Percentiles rank a stretch among this genome's conserved stretches.
Conservation (phyloP, 2,329 filamentous ascomycete species). For the Colletotrichum destructivum region DNA sequence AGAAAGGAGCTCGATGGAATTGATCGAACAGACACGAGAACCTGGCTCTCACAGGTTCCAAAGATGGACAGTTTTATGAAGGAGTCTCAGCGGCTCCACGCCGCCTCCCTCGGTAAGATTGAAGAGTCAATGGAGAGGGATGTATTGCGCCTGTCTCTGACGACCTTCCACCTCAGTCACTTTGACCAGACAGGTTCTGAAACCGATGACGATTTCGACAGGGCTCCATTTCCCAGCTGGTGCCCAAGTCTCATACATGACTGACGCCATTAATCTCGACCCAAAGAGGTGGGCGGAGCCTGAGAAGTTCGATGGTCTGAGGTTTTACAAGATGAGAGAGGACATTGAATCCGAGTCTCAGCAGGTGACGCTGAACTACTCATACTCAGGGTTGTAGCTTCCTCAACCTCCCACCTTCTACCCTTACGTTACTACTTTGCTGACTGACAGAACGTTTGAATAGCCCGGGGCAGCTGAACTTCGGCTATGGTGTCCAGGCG, state of each 20-base stretch:
- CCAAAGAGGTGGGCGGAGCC: constrained; percentile 16
- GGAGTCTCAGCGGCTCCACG: constrained; percentile 21
- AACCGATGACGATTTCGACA: constrained; percentile 10
- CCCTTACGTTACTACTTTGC: no score
- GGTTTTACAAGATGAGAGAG: constrained; percentile 21
- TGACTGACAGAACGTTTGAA: no score
- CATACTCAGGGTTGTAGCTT: constrained; percentile 16
- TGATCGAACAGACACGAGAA: not conserved
- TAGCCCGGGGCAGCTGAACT: not conserved
- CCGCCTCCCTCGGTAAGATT: constrained; percentile 9
- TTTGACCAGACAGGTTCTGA: constrained; percentile 17
- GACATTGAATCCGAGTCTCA: constrained; percentile 4
- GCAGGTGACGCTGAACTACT: constrained; percentile 20
- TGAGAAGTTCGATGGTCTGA: constrained; percentile 7
- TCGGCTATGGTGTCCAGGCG: constrained; percentile 8
- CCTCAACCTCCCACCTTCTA: no score
- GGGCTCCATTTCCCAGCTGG: constrained; percentile 14
- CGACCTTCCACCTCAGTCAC: constrained; percentile 12
- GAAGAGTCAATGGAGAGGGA: not conserved
- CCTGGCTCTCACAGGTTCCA: constrained; percentile 11
- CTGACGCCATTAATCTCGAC: constrained; percentile 24
- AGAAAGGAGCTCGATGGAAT: no score
- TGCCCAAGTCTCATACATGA: constrained; percentile 18
- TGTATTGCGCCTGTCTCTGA: not conserved
- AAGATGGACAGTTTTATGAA: constrained; percentile 33